phyloP scores from a whole-genome alignment of 2,329 filamentous ascomycete genomes.

The Microcyclospora pomicola region DNA sequence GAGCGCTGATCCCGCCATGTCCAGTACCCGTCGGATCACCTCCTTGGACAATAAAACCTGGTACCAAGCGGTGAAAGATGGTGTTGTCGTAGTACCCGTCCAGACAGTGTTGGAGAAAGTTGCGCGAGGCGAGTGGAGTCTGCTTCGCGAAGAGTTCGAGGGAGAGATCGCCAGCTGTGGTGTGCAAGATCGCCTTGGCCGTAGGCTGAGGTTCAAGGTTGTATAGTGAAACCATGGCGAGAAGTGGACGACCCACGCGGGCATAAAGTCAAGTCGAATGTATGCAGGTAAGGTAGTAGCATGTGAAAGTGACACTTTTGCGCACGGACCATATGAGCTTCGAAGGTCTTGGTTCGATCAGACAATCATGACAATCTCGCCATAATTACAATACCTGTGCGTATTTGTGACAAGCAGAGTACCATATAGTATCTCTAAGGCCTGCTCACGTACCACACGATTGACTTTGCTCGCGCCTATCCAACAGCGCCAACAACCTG shows the following conservation, averaged over 20 bases:
- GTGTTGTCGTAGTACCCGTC: constrained; percentile 93
- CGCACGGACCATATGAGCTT: no score
- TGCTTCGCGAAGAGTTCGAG: constrained; percentile 94
- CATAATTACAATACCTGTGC: no score
- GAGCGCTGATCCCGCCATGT: constrained; percentile 81
- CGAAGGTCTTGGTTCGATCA: no score
- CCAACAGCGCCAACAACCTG: constrained; percentile 9
- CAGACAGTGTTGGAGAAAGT: constrained; percentile 88
- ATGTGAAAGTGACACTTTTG: no score
- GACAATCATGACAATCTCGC: no score
- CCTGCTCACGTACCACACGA: no score
- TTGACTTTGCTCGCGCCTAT: constrained; percentile 10
- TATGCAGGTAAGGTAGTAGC: no score
- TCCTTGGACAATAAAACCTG: constrained; percentile 85
- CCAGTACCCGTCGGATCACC: constrained; percentile 90
- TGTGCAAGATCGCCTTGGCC: constrained; percentile 80
- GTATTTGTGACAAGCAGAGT: no score
- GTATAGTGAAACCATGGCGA: constrained; percentile 71
- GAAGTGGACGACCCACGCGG: no score
- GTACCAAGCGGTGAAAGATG: constrained; percentile 84
- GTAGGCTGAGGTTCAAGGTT: constrained; percentile 92
- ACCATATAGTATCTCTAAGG: no score
- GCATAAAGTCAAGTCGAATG: no score
- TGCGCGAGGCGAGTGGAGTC: constrained; percentile 77
- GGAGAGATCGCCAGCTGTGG: constrained; percentile 74